Evolutionary conservation across 208 protist genomes (phyloP).

Genomic region (Trichomonas tenax): DNA sequence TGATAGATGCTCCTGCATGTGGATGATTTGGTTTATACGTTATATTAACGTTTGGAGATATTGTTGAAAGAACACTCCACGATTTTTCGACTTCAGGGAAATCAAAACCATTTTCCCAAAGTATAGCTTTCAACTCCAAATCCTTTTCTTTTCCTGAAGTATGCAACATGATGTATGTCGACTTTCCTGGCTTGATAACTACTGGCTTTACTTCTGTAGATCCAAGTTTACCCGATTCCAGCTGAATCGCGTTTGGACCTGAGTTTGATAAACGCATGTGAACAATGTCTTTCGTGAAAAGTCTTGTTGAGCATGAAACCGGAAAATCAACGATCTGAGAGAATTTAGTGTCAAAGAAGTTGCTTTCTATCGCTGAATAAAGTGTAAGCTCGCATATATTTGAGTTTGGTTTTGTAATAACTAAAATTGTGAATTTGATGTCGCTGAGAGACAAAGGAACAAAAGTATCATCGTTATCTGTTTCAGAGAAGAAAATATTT

Average conservation of each 20-base stretch:
- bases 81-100: background rate
- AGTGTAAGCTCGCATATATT: background rate
- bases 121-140: background rate
- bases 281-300: background rate
- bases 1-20: background rate
- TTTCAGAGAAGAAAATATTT: background rate
- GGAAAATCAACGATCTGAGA: background rate
- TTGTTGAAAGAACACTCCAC: background rate
- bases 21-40: background rate
- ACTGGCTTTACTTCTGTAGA: background rate
- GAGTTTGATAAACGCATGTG: background rate
- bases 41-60: background rate
- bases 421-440: background rate
- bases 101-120: background rate
- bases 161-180: background rate
- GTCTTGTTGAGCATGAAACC: background rate
- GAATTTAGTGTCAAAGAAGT: background rate
- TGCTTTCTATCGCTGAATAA: background rate
- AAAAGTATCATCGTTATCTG: background rate
- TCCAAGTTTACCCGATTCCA: background rate
- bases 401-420: background rate
- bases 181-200: background rate
- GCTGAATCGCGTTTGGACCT: background rate
- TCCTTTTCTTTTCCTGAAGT: background rate
- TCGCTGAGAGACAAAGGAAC: background rate